phyloP scores from a whole-genome alignment of 805 yeast genomes.

The Danielia oregonensis region DNA sequence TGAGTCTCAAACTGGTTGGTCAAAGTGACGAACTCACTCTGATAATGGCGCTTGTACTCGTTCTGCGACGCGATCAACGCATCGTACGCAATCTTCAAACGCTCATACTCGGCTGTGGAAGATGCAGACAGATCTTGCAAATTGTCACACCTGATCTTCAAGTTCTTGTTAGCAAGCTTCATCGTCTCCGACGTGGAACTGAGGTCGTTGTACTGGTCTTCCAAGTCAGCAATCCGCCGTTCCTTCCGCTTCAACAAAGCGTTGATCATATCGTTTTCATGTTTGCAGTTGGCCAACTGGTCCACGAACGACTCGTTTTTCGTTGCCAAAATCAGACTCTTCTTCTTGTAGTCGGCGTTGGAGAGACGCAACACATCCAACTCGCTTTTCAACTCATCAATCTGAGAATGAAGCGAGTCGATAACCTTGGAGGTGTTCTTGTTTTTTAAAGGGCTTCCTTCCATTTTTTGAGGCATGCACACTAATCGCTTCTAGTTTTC shows the following conservation, averaged over 20 bases:
- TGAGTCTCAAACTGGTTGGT: slow-evolving; percentile 34
- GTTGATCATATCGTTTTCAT: slow-evolving; percentile 72
- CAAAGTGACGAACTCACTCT: slow-evolving; percentile 38
- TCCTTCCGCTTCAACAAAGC: slow-evolving; percentile 69
- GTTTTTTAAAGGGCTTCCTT: slow-evolving; percentile 19
- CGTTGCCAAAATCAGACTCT: slow-evolving; percentile 43
- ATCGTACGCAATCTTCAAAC: slow-evolving; percentile 57
- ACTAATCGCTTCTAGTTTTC: slow-evolving; percentile 1
- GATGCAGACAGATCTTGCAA: slow-evolving; percentile 44
- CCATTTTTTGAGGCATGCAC: slow-evolving; percentile 8
- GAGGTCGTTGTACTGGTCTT: slow-evolving; percentile 50
- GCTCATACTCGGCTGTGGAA: slow-evolving; percentile 49
- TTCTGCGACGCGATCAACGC: slow-evolving; percentile 49
- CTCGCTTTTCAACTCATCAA: slow-evolving; percentile 44
- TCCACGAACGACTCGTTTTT: slow-evolving; percentile 56
- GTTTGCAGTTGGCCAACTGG: slow-evolving; percentile 66
- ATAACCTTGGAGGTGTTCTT: slow-evolving; percentile 38
- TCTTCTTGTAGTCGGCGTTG: slow-evolving; percentile 49
- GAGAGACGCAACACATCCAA: slow-evolving; percentile 35
- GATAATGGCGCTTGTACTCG: slow-evolving; percentile 49
- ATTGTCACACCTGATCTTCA: slow-evolving; percentile 47
- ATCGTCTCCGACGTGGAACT: slow-evolving; percentile 45
- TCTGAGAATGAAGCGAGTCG: slow-evolving; percentile 50
- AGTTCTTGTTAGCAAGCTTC: slow-evolving; percentile 45
- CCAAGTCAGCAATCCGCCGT: slow-evolving; percentile 63